Base-by-base conservation (phyloP, 1,284 basidiomycete genomes). In the Leccinum solheimii region DNA sequence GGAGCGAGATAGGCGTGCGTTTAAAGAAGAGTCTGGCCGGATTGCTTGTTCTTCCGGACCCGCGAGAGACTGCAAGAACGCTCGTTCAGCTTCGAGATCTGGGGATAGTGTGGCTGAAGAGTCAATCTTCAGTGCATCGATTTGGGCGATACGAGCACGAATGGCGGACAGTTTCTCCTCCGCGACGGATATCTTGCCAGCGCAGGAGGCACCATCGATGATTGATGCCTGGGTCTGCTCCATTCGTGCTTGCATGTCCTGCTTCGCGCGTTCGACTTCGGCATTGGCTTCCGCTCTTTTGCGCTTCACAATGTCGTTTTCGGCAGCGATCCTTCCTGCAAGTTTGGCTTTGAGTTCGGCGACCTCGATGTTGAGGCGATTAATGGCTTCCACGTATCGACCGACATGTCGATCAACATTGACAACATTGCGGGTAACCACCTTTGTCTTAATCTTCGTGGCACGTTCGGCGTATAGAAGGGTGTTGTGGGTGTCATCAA, bases 401-500 rank as follows among this genome's bases (percentile, higher is more conserved):
- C 91, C 92, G 62, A 97, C 94, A 69, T 97, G 93, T 10, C 95
- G 85, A 69, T 97, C 90, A 63, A 97, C 92, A 63, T 95, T 95
- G 68, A 95, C 90, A 45, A 96, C 91, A 73, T 98, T 98, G 43
- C 94, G 86, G 2, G 95, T 95, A 59, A 94, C 84, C 59, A 94
- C 90, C 74, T 94, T 96, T 49, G 95, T 98, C 81, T 95, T 95
- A 79, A 98, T 97, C 78, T 95, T 94, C 63, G 97, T 97, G 21
- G 96, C 95, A 54, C 94, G 89, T 71, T 98, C 95, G 14, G 96
- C 96, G 75, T 97, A 98, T 60, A 96, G 81, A 52, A 98, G 88
- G 0, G 96, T 97, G 74, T 98, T 98, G 74, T 97, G 94, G 30
- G 96, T 98, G 75, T 98, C 96, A 72, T 98, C 96, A 72, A 97